Conservation (phyloP, 352 stramenopile species). For the Heterotrichella gracilis region DNA sequence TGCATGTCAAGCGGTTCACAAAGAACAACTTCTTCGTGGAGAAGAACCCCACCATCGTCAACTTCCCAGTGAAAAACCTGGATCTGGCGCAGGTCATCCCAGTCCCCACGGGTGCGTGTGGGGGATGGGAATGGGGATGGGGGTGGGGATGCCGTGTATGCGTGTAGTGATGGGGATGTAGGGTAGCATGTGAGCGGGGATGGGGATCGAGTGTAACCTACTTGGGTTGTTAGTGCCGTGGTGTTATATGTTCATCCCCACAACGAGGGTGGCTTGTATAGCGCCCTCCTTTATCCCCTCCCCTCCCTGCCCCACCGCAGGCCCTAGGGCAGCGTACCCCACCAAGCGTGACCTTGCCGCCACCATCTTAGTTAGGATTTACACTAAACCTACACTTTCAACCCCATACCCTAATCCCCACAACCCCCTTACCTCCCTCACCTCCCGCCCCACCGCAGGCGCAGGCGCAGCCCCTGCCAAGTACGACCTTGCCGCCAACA, state of each 20-base stretch:
- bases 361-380: not conserved
- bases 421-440: not conserved
- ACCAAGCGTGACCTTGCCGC: conserved; percentile 12
- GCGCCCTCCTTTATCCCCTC: conserved; percentile 32
- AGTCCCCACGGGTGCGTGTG: not conserved
- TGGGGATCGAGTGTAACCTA: not conserved
- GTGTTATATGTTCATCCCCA: no score
- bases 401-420: not conserved
- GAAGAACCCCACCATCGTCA: conserved; percentile 98
- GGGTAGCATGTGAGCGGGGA: not conserved
- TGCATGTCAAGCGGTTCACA: conserved; percentile 82
- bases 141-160: not conserved
- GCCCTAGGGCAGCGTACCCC: conserved; percentile 12
- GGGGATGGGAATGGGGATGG: not conserved
- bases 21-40: conserved; percentile 84
- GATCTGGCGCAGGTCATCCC: conserved; percentile 56
- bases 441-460: not conserved
- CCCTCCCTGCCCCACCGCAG: not conserved
- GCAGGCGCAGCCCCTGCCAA: no score
- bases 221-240: conserved; percentile 11
- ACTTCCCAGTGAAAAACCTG: conserved; percentile 91
- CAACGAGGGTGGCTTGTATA: no score
- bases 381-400: conserved; percentile 5
- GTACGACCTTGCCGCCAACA: conserved; percentile 86
- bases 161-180: conserved; percentile 4